Percentiles rank a stretch among this genome's conserved stretches.
Conservation (phyloP, 2,329 filamentous ascomycete species). For the Alternaria infectoria region DNA sequence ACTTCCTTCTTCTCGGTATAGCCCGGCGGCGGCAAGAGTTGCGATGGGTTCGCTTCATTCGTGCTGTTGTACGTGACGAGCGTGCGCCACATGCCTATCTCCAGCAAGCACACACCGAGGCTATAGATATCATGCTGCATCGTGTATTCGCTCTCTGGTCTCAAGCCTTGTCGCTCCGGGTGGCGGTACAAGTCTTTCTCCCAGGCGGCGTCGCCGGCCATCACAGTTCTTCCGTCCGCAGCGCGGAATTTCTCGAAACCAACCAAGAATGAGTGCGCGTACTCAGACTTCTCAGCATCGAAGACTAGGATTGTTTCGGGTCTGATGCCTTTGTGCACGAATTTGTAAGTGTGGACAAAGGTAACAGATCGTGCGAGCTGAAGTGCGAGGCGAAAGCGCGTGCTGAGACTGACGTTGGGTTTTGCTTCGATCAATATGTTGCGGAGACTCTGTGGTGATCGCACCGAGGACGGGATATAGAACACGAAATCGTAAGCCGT, state of each 20-base stretch:
- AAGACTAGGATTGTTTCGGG: background rate
- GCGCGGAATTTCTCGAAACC: background rate
- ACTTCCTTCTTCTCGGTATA: background rate
- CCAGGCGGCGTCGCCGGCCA: background rate
- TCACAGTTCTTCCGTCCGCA: no score
- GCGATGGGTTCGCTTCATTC: fast-evolving
- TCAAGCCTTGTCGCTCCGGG: background rate
- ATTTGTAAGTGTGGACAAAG: background rate
- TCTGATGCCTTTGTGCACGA: background rate
- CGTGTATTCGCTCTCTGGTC: background rate
- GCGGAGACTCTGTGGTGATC: background rate
- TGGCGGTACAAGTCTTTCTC: background rate
- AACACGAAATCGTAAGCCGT: no score
- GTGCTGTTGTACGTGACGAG: background rate
- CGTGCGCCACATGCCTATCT: background rate
- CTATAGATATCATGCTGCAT: background rate
- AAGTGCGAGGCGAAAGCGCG: background rate
- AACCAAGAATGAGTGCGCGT: background rate
- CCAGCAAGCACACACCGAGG: background rate
- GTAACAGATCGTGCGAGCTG: background rate
- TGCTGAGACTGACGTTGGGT: background rate
- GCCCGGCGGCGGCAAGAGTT: background rate
- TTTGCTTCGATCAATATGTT: background rate
- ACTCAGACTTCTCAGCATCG: fast-evolving
- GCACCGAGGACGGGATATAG: background rate